phyloP scores from a whole-genome alignment of 306 rosid species.

The Rosa multiflora region DNA sequence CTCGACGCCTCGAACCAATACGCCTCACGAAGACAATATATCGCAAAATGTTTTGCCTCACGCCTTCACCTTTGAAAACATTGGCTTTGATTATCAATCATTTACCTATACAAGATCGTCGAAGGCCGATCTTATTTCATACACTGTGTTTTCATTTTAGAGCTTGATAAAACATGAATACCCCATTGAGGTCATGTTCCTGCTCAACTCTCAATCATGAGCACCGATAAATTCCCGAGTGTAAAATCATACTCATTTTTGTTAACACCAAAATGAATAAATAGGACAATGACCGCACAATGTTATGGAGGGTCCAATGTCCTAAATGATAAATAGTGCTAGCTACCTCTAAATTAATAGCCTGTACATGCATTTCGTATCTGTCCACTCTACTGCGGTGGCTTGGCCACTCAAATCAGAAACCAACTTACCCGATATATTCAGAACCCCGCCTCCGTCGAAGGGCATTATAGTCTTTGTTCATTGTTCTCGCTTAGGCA shows the following conservation, averaged over 20 bases:
- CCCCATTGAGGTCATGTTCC: neutral
- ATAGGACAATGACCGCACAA: constrained; percentile 14
- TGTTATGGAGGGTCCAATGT: neutral
- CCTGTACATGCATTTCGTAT: neutral
- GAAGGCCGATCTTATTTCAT: neutral
- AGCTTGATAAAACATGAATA: neutral
- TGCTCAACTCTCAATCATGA: neutral
- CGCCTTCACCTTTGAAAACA: neutral
- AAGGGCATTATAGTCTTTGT: constrained; percentile 10
- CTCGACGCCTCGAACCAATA: no score
- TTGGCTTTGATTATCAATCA: neutral
- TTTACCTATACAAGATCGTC: neutral
- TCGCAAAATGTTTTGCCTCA: neutral
- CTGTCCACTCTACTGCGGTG: neutral
- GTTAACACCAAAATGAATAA: neutral
- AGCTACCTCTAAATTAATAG: constrained; percentile 10
- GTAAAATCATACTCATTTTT: neutral
- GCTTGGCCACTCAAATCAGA: neutral
- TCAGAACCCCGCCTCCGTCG: neutral
- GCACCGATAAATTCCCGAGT: neutral
- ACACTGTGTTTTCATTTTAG: neutral
- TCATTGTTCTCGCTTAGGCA: constrained; percentile 33
- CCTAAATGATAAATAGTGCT: neutral
- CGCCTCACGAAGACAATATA: no score
- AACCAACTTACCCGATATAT: neutral